A percentile compares a stretch with the other conserved stretches of the same genome.
phyloP scores from a whole-genome alignment of 2,329 filamentous ascomycete genomes.

The Microdochium nivale region DNA sequence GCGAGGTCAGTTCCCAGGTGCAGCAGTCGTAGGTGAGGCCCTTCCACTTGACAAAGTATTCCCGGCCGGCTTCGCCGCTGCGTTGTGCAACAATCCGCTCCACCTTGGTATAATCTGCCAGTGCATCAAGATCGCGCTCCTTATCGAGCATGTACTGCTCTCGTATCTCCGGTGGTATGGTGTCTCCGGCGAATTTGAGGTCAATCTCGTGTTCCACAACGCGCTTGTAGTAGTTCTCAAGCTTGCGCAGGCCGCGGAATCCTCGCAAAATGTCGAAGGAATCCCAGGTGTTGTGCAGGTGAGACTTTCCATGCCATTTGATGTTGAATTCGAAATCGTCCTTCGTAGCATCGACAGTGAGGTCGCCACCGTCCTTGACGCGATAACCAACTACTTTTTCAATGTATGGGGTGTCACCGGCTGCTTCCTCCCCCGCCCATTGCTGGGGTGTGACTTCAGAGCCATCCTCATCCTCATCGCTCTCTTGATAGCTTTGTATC shows the following conservation, averaged over 20 bases:
- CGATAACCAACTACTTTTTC: conserved; percentile 87
- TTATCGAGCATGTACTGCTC: conserved; percentile 95
- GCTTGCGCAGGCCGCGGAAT: conserved; percentile 76
- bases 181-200: conserved; percentile 63
- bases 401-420: conserved; percentile 77
- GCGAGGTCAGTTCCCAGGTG: conserved; percentile 79
- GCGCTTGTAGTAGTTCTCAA: conserved; percentile 93
- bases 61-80: conserved; percentile 68
- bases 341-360: conserved; percentile 46
- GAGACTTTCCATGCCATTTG: conserved; percentile 95
- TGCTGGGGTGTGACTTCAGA: conserved; percentile 61
- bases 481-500: conserved; percentile 57
- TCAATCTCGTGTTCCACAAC: conserved; percentile 72
- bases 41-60: conserved; percentile 98
- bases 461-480: conserved; percentile 56
- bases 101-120: conserved; percentile 84
- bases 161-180: conserved; percentile 73
- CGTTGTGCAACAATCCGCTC: conserved; percentile 85
- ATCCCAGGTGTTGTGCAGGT: conserved; percentile 96
- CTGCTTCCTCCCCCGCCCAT: conserved; percentile 56
- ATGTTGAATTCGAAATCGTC: conserved; percentile 87
- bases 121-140: conserved; percentile 79
- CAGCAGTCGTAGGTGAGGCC: conserved; percentile 86
- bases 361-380: conserved; percentile 57
- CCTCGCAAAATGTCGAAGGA: conserved; percentile 63